phyloP scores from a whole-genome alignment of 106 monocot species.

The Dioscorea alata region DNA sequence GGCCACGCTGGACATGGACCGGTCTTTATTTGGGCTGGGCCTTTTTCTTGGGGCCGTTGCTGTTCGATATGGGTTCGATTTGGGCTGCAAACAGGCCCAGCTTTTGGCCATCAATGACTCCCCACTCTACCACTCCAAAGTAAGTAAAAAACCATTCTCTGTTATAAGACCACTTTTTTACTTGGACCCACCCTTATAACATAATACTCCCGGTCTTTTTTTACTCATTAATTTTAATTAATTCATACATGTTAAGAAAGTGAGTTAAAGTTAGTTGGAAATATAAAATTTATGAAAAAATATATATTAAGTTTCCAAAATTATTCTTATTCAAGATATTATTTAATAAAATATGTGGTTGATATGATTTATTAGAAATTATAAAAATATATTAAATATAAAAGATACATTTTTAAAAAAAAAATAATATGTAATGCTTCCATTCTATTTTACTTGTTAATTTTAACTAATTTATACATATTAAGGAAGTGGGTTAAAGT shows the following conservation, averaged over 20 bases:
- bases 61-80: slow-evolving; percentile 55
- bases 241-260: not conserved
- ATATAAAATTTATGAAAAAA: not conserved
- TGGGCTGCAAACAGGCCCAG: slow-evolving; percentile 47
- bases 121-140: slow-evolving; percentile 50
- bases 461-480: not conserved
- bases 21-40: slow-evolving; percentile 54
- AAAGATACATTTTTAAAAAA: too few species aligned
- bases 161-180: not conserved
- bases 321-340: not conserved
- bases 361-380: too few species aligned
- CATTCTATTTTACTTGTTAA: not conserved
- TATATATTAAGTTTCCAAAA: not conserved
- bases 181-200: not conserved
- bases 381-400: too few species aligned
- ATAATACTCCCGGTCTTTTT: too few species aligned
- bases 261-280: not conserved
- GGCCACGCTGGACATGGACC: slow-evolving; percentile 45
- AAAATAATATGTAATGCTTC: too few species aligned
- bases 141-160: slow-evolving; percentile 1
- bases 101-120: slow-evolving; percentile 70
- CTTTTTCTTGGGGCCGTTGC: slow-evolving; percentile 60
- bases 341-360: too few species aligned
- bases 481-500: not conserved
- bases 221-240: not conserved